phyloP scores from a whole-genome alignment of 805 yeast species.

The Blastobotrys parvus region DNA sequence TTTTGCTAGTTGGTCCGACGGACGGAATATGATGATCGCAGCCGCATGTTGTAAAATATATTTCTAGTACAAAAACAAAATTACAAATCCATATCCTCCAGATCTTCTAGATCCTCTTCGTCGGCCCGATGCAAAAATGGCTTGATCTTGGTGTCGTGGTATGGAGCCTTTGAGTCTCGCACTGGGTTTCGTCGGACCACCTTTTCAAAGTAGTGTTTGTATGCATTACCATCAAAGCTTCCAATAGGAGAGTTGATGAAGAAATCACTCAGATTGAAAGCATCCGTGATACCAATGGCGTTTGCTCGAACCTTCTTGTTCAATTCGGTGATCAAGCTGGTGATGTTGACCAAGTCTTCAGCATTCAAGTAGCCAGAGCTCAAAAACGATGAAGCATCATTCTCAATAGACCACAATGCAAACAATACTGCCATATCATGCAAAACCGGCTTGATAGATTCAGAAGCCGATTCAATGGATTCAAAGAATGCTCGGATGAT shows the following conservation, averaged over 20 bases:
- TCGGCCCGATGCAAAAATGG: slow-evolving; percentile 27
- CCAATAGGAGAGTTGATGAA: slow-evolving; percentile 81
- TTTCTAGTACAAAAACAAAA: not conserved
- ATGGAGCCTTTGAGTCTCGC: slow-evolving; percentile 49
- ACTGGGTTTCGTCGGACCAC: slow-evolving; percentile 45
- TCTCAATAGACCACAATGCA: slow-evolving; percentile 58
- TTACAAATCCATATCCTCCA: not conserved
- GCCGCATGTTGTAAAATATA: not conserved
- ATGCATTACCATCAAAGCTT: slow-evolving; percentile 70
- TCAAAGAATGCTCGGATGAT: slow-evolving; percentile 32
- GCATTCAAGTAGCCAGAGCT: slow-evolving; percentile 51
- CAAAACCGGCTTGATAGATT: slow-evolving; percentile 41
- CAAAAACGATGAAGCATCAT: slow-evolving; percentile 63
- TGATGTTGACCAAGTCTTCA: slow-evolving; percentile 36
- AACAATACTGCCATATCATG: slow-evolving; percentile 51
- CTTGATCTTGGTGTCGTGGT: slow-evolving; percentile 32
- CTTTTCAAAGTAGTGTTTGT: slow-evolving; percentile 60
- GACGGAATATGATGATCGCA: slow-evolving; percentile 11
- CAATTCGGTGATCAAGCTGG: slow-evolving; percentile 37
- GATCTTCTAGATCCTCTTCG: slow-evolving; percentile 18
- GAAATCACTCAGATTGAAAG: slow-evolving; percentile 74
- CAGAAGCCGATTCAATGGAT: slow-evolving; percentile 29
- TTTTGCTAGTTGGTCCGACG: too few species aligned
- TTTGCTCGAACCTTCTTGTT: slow-evolving; percentile 51
- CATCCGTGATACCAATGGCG: slow-evolving; percentile 72